phyloP scores from a whole-genome alignment of 2,329 filamentous ascomycete genomes.

The Microdochium bolleyi region DNA sequence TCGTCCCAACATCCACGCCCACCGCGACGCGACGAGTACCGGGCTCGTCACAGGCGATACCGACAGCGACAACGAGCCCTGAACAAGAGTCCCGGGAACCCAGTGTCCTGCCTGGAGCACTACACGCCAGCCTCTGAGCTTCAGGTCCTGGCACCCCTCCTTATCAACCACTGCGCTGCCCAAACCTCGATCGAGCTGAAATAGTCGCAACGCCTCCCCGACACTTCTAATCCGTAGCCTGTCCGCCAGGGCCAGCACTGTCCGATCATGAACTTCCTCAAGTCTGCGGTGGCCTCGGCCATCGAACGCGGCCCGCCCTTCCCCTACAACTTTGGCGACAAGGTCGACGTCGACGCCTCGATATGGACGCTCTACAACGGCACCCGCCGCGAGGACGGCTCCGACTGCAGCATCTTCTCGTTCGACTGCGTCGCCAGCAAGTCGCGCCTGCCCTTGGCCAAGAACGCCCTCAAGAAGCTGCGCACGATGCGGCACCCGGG shows the following conservation, averaged over 20 bases:
- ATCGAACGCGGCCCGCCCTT: conserved; percentile 93
- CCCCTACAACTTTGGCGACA: conserved; percentile 86
- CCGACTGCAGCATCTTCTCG: conserved; percentile 91
- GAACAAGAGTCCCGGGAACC: too few relatives aligned
- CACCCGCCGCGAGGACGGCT: conserved; percentile 86
- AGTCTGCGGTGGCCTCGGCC: conserved; percentile 92
- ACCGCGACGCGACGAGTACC: not conserved
- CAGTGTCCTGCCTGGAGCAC: too few relatives aligned
- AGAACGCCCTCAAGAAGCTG: conserved; percentile 89
- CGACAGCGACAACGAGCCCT: too few relatives aligned
- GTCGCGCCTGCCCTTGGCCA: conserved; percentile 75
- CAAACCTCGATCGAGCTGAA: too few relatives aligned
- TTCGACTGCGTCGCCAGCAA: conserved; percentile 83
- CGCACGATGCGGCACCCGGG: conserved; percentile 90
- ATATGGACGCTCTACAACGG: conserved; percentile 97
- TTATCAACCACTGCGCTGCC: too few relatives aligned
- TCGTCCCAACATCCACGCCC: not conserved
- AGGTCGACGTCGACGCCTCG: conserved; percentile 84
- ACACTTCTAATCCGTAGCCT: too few relatives aligned
- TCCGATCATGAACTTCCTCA: conserved; percentile 82
- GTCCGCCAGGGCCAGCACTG: too few relatives aligned
- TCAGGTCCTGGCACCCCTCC: too few relatives aligned
- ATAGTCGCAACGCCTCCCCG: too few relatives aligned
- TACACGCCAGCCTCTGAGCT: too few relatives aligned
- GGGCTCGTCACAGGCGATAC: not conserved